Evolutionary conservation across 1,139 yeast genomes (phyloP).

Genomic region (Pichia sp.): DNA sequence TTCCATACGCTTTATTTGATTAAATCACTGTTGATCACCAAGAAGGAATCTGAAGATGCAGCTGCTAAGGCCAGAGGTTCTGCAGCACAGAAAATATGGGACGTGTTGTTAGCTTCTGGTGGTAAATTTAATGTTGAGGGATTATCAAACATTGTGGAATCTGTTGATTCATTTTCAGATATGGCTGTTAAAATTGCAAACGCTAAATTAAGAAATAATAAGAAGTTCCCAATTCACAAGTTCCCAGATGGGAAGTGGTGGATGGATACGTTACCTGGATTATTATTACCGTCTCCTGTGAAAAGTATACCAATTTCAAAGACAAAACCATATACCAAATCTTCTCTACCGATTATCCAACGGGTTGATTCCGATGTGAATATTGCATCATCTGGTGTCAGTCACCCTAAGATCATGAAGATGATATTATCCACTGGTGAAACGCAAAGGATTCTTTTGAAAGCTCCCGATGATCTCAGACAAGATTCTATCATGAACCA

Average conservation of each 20-base stretch:
- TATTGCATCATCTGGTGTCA: conserved; percentile 78
- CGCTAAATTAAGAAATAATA: conserved; percentile 37
- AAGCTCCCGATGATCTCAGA: conserved; percentile 86
- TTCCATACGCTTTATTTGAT: conserved; percentile 73
- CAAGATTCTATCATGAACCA: conserved; percentile 99
- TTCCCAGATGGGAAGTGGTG: conserved; percentile 51
- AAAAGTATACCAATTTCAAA: conserved; percentile 41
- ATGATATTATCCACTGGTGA: conserved; percentile 58
- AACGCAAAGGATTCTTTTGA: conserved; percentile 58
- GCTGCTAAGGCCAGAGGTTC: conserved; percentile 45
- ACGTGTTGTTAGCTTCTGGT: conserved; percentile 21
- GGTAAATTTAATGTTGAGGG: conserved; percentile 18
- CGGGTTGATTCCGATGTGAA: conserved; percentile 44
- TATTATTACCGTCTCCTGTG: conserved; percentile 71
- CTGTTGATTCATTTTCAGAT: conserved; percentile 50
- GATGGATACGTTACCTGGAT: conserved; percentile 45
- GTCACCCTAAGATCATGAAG: conserved; percentile 77
- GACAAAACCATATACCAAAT: conserved; percentile 41
- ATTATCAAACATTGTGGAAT: conserved; percentile 32
- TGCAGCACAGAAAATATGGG: conserved; percentile 53
- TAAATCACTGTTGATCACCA: conserved; percentile 50
- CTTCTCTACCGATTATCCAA: conserved; percentile 46
- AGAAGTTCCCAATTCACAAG: conserved; percentile 22
- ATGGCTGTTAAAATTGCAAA: conserved; percentile 53
- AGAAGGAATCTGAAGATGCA: conserved; percentile 34